Conservation (phyloP, 1,139 yeast genomes). For the Saccharomyces pastorianus region DNA sequence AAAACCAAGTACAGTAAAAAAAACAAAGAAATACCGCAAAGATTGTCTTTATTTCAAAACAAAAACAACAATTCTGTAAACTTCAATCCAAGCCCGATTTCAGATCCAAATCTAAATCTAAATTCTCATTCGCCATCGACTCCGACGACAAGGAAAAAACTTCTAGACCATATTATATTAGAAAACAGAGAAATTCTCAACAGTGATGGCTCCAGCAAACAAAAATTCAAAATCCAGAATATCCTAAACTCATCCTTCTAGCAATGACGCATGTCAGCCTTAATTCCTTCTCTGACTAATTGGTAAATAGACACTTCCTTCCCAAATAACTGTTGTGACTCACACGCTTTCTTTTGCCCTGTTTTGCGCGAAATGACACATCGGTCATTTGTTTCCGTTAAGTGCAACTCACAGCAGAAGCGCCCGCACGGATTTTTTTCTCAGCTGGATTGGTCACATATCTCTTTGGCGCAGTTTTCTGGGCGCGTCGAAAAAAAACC, state of each 20-base stretch:
- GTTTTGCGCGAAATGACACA: too few relatives aligned
- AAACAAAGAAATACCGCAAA: not conserved
- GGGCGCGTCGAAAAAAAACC: not conserved
- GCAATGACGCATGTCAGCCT: too few relatives aligned
- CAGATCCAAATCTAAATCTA: not conserved
- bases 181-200: slow-evolving; percentile 1
- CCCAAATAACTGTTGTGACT: not conserved
- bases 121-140: not conserved
- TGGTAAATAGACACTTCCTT: not conserved
- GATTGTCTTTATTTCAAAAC: slow-evolving; percentile 11
- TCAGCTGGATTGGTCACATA: not conserved
- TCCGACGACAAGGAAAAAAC: not conserved
- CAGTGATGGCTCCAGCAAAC: not conserved
- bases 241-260: not conserved
- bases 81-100: not conserved
- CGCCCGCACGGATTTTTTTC: not conserved
- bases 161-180: slow-evolving; percentile 10
- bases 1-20: slow-evolving; percentile 6
- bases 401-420: slow-evolving; percentile 1
- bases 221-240: not conserved
- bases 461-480: not conserved
- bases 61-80: slow-evolving; percentile 4
- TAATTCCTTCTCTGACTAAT: not conserved
- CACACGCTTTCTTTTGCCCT: not conserved
- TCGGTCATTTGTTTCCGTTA: not conserved